These are phyloP conservation scores for Fusarium lyarnte DNA, from an alignment of 2,329 filamentous ascomycete genomes.

Conservation along the genomic window DNA sequence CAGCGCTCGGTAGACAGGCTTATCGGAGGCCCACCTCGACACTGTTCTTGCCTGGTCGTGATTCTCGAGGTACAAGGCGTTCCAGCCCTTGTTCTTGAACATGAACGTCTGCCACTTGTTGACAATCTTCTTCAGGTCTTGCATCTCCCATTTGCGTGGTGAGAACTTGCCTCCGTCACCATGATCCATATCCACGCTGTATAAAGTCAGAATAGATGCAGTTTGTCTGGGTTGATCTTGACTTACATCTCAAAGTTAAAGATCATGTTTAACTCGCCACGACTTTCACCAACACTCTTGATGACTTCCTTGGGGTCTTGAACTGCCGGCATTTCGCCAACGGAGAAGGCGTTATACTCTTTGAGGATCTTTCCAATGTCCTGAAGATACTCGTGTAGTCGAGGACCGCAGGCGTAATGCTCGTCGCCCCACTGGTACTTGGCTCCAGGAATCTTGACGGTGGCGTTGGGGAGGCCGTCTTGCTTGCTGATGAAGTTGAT, in stretches of 20 bases:
- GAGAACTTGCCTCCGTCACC: slow-evolving; percentile 49
- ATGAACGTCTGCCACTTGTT: slow-evolving; percentile 56
- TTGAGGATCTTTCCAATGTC: slow-evolving; percentile 68
- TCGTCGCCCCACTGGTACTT: slow-evolving; percentile 56
- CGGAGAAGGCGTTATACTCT: slow-evolving; percentile 67
- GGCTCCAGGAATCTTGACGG: slow-evolving; percentile 50
- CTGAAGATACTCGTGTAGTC: slow-evolving; percentile 68
- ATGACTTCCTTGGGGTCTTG: slow-evolving; percentile 63
- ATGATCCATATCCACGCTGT: slow-evolving; percentile 62
- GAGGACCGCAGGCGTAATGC: slow-evolving; percentile 66
- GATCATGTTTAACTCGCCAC: slow-evolving; percentile 68
- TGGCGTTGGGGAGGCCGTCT: slow-evolving; percentile 63
- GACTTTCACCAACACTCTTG: slow-evolving; percentile 59
- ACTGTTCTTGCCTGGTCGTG: slow-evolving; percentile 69
- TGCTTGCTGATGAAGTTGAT: slow-evolving; percentile 74
- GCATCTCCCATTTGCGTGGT: slow-evolving; percentile 19
- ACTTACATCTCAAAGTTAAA: slow-evolving; percentile 65
- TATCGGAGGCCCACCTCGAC: slow-evolving; percentile 55
- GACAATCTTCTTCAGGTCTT: slow-evolving; percentile 41
- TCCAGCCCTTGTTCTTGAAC: slow-evolving; percentile 61
- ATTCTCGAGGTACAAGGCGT: slow-evolving; percentile 70
- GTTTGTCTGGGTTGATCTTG: accelerated
- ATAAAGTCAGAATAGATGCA: no score
- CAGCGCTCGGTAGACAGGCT: slow-evolving; percentile 35
- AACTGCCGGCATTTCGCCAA: slow-evolving; percentile 71